A percentile compares a stretch with the other conserved stretches of the same genome.
phyloP scores from a whole-genome alignment of 345 rosid genomes.

The Eucalyptus leucophloia region DNA sequence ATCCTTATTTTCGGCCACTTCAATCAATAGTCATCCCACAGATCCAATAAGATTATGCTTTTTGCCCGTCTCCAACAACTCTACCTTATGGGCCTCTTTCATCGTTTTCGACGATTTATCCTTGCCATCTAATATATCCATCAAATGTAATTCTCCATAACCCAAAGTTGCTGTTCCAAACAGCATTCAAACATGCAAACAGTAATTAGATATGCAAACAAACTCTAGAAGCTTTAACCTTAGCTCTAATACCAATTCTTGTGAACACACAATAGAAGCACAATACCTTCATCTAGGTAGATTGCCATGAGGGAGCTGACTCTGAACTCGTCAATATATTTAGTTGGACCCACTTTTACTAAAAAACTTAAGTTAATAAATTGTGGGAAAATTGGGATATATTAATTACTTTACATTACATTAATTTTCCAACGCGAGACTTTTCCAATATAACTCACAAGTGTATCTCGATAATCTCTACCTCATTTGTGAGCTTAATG shows the following conservation, averaged over 20 bases:
- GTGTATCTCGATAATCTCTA: background rate
- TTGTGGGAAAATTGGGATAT: background rate
- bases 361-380: background rate
- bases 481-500: background rate
- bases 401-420: background rate
- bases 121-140: background rate
- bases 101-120: background rate
- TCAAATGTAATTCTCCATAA: background rate
- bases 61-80: background rate
- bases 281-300: background rate
- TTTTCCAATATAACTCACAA: background rate
- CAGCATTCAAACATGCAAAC: background rate
- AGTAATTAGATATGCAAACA: too few species aligned
- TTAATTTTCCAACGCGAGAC: accelerated
- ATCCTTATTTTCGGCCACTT: background rate
- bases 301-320: background rate
- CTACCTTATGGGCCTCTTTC: background rate
- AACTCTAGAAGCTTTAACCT: background rate
- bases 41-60: background rate
- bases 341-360: background rate
- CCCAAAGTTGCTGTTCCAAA: background rate
- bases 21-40: background rate
- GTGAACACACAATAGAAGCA: background rate
- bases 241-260: background rate
- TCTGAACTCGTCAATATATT: accelerated